Conservation (phyloP, 495 filamentous ascomycete species). For the Tirmania nivea region DNA sequence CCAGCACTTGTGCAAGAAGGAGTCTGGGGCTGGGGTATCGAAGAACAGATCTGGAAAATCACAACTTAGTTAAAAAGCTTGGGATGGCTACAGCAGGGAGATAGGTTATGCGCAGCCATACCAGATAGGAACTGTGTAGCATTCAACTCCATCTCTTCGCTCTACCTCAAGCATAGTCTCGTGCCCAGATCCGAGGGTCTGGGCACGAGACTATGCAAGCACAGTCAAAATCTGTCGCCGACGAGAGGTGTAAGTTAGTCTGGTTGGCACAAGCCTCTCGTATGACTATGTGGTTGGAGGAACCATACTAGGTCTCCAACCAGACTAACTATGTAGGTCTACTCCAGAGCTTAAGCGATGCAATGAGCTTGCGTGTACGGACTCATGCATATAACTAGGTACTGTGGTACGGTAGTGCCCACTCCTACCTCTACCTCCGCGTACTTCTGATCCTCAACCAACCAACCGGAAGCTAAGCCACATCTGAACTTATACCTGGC, state of each 20-base stretch:
- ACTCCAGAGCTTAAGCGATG: too few relatives aligned
- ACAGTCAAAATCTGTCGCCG: too few relatives aligned
- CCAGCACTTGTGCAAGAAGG: conserved; percentile 22
- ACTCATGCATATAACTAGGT: too few relatives aligned
- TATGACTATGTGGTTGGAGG: too few relatives aligned
- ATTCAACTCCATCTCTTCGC: neutral
- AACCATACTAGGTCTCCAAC: too few relatives aligned
- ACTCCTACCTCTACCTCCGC: too few relatives aligned
- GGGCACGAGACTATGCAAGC: neutral
- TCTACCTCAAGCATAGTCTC: neutral
- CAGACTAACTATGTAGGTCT: too few relatives aligned
- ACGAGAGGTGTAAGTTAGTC: too few relatives aligned
- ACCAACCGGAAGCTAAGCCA: neutral
- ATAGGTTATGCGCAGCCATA: neutral
- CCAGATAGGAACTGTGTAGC: neutral
- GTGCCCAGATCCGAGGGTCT: too few relatives aligned
- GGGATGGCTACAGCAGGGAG: neutral
- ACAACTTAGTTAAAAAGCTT: neutral
- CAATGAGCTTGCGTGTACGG: too few relatives aligned
- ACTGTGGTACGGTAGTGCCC: too few relatives aligned
- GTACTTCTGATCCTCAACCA: neutral
- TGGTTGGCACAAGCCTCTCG: too few relatives aligned
- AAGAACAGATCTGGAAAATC: conserved; percentile 1
- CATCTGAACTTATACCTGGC: neutral
- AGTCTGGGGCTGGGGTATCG: neutral